These are phyloP conservation scores for Zygoascus hellenicus DNA, from an alignment of 1,139 yeast species.

Conservation along the genomic window DNA sequence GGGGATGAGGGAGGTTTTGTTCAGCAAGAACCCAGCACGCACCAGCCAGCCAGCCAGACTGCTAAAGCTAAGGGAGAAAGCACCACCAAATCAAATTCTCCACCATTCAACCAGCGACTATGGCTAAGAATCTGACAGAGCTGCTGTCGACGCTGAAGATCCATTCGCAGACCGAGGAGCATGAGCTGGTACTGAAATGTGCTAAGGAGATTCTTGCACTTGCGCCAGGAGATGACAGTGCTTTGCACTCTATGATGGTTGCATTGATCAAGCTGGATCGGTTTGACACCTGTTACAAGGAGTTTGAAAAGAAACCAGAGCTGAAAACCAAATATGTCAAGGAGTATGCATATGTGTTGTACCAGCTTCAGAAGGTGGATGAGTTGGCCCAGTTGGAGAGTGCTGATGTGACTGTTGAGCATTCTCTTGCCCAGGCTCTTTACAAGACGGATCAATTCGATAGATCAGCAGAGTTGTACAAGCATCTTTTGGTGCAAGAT, in stretches of 20 bases:
- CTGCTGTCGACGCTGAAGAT: constrained; percentile 45
- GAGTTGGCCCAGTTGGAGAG: constrained; percentile 26
- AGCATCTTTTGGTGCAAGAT: constrained; percentile 37
- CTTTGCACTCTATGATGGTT: constrained; percentile 57
- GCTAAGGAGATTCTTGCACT: constrained; percentile 41
- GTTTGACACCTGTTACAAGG: constrained; percentile 50
- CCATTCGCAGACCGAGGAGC: constrained; percentile 43
- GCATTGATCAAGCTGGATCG: constrained; percentile 70
- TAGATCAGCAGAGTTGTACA: constrained; percentile 53
- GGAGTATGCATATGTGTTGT: constrained; percentile 66
- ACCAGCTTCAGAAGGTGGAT: constrained; percentile 54
- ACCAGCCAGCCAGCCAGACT: too few species aligned
- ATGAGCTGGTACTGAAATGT: constrained; percentile 42
- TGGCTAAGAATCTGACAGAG: constrained; percentile 17
- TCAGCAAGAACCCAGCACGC: too few species aligned
- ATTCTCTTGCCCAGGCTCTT: constrained; percentile 76
- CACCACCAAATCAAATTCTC: not conserved
- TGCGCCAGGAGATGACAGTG: constrained; percentile 44
- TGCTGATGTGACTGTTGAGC: constrained; percentile 39
- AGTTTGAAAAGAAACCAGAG: constrained; percentile 24
- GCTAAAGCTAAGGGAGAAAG: too few species aligned
- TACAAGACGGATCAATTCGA: constrained; percentile 58
- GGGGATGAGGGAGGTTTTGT: too few species aligned
- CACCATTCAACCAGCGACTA: not conserved
- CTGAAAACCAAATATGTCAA: constrained; percentile 17